Conservation (phyloP, 352 stramenopile genomes). For the Phytopythium boreale region DNA sequence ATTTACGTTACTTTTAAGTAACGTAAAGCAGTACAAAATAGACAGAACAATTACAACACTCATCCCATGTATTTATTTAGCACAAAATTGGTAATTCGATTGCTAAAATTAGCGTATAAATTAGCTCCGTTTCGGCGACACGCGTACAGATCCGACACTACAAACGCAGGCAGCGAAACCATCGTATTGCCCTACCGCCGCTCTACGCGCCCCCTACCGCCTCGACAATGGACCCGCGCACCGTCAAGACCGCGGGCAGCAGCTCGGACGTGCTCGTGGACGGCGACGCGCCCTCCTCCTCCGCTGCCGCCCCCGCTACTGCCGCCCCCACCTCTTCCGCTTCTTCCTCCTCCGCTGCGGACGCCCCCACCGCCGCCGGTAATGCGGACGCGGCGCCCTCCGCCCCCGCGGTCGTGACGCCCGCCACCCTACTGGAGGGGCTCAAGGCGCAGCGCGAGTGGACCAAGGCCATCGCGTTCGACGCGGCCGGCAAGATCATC, state of each 20-base stretch:
- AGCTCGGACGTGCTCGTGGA: constrained; percentile 6
- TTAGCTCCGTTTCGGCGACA: too few relatives aligned
- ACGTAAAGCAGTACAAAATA: too few relatives aligned
- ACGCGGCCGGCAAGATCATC: constrained; percentile 49
- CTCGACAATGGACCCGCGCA: neutral
- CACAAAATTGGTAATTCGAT: too few relatives aligned
- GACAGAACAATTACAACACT: too few relatives aligned
- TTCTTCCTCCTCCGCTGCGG: neutral
- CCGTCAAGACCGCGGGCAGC: constrained; percentile 3
- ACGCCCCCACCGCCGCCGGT: neutral
- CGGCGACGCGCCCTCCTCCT: neutral
- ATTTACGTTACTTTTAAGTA: too few relatives aligned
- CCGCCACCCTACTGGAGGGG: constrained; percentile 44
- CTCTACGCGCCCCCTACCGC: neutral
- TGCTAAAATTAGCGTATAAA: too few relatives aligned
- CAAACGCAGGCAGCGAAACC: too few relatives aligned
- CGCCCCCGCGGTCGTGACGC: constrained; percentile 26
- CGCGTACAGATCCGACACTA: too few relatives aligned
- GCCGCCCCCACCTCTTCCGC: neutral
- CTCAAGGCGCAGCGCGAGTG: constrained; percentile 70
- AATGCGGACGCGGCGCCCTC: neutral
- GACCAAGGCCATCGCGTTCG: constrained; percentile 58
- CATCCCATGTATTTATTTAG: too few relatives aligned
- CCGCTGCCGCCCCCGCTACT: neutral
- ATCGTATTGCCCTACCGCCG: too few relatives aligned